Percentiles rank a stretch among this genome's conserved stretches.
Evolutionary conservation across 31 red algal genomes (phyloP).

Genomic region (Endocladia muricata): DNA sequence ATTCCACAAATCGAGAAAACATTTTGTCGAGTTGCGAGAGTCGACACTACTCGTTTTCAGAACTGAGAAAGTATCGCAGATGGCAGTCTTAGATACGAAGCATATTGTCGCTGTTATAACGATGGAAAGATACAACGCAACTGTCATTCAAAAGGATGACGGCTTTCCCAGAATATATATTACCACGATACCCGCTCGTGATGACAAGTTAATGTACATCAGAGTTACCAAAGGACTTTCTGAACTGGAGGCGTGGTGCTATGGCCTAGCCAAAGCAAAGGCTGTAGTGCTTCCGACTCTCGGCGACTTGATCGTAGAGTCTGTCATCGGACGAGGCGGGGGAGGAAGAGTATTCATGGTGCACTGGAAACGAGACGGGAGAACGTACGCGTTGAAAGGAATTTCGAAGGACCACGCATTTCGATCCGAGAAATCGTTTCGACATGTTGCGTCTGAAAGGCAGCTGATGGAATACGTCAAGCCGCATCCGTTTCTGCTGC

Average conservation of each 20-base stretch:
- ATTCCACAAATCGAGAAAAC: slow-evolving; percentile 41
- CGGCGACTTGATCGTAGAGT: slow-evolving; percentile 22
- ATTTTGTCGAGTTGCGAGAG: slow-evolving; percentile 53
- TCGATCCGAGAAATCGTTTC: slow-evolving; percentile 32
- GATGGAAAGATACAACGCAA: slow-evolving; percentile 23
- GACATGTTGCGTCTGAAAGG: slow-evolving; percentile 46
- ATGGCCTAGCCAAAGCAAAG: background rate
- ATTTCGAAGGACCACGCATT: slow-evolving; percentile 51
- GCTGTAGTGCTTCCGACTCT: slow-evolving; percentile 21
- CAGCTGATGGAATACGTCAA: slow-evolving; percentile 42
- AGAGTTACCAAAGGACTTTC: slow-evolving; percentile 18
- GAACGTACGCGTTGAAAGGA: slow-evolving; percentile 57
- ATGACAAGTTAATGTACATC: slow-evolving; percentile 40
- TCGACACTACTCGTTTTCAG: slow-evolving; percentile 41
- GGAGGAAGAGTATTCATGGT: slow-evolving; percentile 78
- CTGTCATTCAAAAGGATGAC: slow-evolving; percentile 20
- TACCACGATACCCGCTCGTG: background rate
- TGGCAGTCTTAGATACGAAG: background rate
- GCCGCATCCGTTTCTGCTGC: slow-evolving; percentile 49
- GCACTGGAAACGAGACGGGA: slow-evolving; percentile 42
- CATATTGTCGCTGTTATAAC: slow-evolving; percentile 36
- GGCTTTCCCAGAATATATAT: slow-evolving; percentile 22
- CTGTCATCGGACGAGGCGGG: slow-evolving; percentile 74
- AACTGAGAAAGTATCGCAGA: background rate
- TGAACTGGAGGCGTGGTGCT: slow-evolving; percentile 36